Evolutionary conservation across 495 filamentous ascomycete genomes (phyloP), one percentile per base, ranked within the genome.

Genomic region (Cercophora newfieldiana): DNA sequence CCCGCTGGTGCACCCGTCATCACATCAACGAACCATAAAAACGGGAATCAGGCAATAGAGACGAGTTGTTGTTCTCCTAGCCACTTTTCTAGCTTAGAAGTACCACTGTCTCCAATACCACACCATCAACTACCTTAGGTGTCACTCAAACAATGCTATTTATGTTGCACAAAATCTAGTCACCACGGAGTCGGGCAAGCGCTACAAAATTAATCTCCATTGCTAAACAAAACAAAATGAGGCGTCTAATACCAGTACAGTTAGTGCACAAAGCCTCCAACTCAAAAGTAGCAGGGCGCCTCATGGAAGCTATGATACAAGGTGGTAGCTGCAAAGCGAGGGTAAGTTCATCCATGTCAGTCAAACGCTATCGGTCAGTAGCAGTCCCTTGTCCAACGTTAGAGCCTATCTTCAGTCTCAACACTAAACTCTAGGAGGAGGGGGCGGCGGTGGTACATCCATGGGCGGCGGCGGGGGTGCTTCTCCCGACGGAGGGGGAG

Each of bases 361-460:
- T 64, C 33, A 59, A 66, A 8, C 59, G 61, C 67, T 75, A 59
- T 72, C 66, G 31, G 73, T 75, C 70, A 74, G 72, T 72, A 72
- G 37, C 44, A 47, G 57, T 55, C 59, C 51, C 48, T n/a, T 64
- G 18, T 44, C 62, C 49, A 59, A 44, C 51, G 37, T 44, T 44
- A 44, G 37, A 44, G 18, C 37, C 18, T 44, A 61, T 71, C 65
- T 58, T 48, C 67, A 8, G 44, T 18, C 44, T 25, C 19, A 14
- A 21, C 48, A 44, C 55, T 82, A 87, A 61, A 78, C 79, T 63
- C 83, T 83, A 8, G 86, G 85, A 51, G 90, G 89, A 63, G 90
- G 90, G 18, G 90, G 91, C 22, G 90, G 91, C 22, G 90, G 90
- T 37, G 90, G 89, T 72, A 88, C 85, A 66, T 94, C 91, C 74